Evolutionary conservation across 176 grass and related monocot genomes (phyloP), one percentile per base, ranked within the genome.

Genomic region (Eleusine coracana): DNA sequence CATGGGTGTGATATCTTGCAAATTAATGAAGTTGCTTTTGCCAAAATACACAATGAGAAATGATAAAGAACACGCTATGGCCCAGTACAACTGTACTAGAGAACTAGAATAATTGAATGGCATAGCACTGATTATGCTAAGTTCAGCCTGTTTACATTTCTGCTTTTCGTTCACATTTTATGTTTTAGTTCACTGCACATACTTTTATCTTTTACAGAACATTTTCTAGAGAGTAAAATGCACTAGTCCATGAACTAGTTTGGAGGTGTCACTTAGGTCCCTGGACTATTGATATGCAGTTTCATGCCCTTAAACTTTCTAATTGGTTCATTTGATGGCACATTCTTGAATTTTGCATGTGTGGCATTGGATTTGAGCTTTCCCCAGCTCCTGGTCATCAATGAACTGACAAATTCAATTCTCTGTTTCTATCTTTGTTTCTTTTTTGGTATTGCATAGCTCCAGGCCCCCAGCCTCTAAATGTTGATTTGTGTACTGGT

Each of bases 131-230:
- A 72, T 66, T 66, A 7, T 64, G 13, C 71, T 70, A 23, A 31
- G 16, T 56, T 70, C 31, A 76, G 18, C 55, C 39, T 55, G 23
- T 25, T 81, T 81, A 20, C 27, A 82, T 21, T 85, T 71, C 9
- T 56, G 25, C 9, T 34, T 20, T 21, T 11, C 28, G 63, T 45
- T 39, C 36, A 51, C 25, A 66, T 73, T 17, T 70, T 21, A 8
- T 65, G 51, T 63, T 83, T 23, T 62, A 21, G 29, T 9, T 41
- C 54, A 21, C 21, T 25, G 1, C 58, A 60, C 3, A 12, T 62
- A 62, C 4, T 11, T 62, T 62, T 62, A 62, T 10, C 59, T 62
- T 62, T 27, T 27, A 13, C 11, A 28, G 23, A 62, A 62, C 56
- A 23, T 3, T 60, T 28, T 62, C 3, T 62, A 62, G 59, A 58